phyloP scores from a whole-genome alignment of 306 rosid species.

The Gastrolobium bilobum region DNA sequence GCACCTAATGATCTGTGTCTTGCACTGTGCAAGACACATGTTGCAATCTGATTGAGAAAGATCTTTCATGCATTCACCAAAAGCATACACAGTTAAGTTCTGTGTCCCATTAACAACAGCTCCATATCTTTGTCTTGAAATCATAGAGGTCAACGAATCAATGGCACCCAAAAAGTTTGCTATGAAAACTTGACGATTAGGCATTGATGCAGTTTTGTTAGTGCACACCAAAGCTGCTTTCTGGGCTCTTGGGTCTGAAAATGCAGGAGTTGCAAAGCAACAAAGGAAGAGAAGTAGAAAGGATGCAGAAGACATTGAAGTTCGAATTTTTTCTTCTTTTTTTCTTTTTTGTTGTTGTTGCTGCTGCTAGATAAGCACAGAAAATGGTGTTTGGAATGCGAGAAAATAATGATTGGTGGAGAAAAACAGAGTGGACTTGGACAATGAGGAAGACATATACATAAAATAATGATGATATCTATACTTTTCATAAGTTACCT shows the following conservation, averaged over 20 bases:
- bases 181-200: constrained; percentile 51
- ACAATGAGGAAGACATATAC: too few species aligned
- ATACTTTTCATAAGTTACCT: too few species aligned
- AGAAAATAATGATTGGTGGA: background rate
- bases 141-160: constrained; percentile 55
- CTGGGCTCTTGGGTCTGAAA: constrained; percentile 67
- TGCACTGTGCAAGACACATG: constrained; percentile 73
- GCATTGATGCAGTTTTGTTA: constrained; percentile 54
- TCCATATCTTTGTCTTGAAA: constrained; percentile 48
- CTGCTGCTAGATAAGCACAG: background rate
- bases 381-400: background rate
- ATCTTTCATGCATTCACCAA: constrained; percentile 78
- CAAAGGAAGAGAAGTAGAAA: constrained; percentile 39
- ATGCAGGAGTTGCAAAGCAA: background rate
- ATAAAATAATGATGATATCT: too few species aligned
- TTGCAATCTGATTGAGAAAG: constrained; percentile 67
- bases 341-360: too few species aligned
- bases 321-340: background rate
- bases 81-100: constrained; percentile 60
- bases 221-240: constrained; percentile 64
- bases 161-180: constrained; percentile 64
- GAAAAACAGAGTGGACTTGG: too few species aligned
- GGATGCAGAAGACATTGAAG: constrained; percentile 23
- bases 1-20: constrained; percentile 65
- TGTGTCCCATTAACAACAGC: constrained; percentile 58